Evolutionary conservation across 2,329 filamentous ascomycete species (phyloP), one percentile per base, ranked within the genome.

Genomic region (Arthrobotrys sphaeroides): DNA sequence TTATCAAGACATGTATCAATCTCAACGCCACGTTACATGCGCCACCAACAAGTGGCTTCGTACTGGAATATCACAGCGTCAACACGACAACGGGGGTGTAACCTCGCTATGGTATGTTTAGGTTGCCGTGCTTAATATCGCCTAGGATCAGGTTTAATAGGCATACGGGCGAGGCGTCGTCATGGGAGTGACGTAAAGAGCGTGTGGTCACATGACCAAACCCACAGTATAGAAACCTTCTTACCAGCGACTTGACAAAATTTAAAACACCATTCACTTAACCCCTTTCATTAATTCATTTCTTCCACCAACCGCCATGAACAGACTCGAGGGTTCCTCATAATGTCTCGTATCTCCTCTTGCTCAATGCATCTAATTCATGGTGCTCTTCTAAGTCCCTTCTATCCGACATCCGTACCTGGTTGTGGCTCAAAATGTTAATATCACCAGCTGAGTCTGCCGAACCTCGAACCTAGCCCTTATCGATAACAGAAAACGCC

Each of bases 231-330:
- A 12, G 7, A 24, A 10, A 1, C 18, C n/a, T 7, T 13, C 13
- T 1, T 3, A 13, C 10, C 13, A 31, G 13, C 6, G n/a, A 7
- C 22, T 24, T 6, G n/a, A 28, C 22, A 49, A 66, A n/a, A n/a
- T n/a, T n/a, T n/a, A n/a, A n/a, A 66, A 53, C 45, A 66, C 33
- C 61, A 43, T 28, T 5, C 18, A 26, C 16, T n/a, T 3, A 43
- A 42, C 24, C 16, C 24, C 36, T n/a, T 55, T 47, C 45, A 55
- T 0, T 5, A 12, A 6, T 24, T 4, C 3, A 28, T 59, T n/a
- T 24, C 5, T n/a, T 13, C 18, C 22, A n/a, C 20, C n/a, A 40
- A 3, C 7, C 4, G 24, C 12, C 20, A 40, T 9, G 24, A 10
- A 49, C 0, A 33, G 18, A 3, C 2, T n/a, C 6, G 9, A 47